Evolutionary conservation across 2,329 filamentous ascomycete species (phyloP).

Genomic region (Stemphylium lycopersici): DNA sequence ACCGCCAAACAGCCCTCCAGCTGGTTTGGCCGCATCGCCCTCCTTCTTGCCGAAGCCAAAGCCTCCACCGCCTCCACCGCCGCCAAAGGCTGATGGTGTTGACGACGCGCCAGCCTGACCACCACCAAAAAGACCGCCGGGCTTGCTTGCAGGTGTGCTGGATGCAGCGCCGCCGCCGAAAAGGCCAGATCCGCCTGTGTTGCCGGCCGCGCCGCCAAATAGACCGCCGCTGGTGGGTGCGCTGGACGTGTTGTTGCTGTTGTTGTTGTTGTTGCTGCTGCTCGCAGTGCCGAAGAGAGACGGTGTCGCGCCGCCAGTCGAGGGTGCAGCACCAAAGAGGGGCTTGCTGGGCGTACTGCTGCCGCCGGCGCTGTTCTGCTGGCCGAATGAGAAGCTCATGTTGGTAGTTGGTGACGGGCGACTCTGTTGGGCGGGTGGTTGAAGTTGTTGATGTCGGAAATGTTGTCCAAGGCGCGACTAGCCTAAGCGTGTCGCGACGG

Average conservation of each 20-base stretch:
- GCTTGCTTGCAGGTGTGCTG: slow-evolving; percentile 37
- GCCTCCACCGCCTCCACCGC: slow-evolving; percentile 22
- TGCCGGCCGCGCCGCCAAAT: slow-evolving; percentile 21
- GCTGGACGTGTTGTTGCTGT: slow-evolving; percentile 18
- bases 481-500: slow-evolving; percentile 1
- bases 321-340: slow-evolving; percentile 36
- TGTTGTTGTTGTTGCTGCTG: not conserved
- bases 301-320: slow-evolving; percentile 31
- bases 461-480: slow-evolving; percentile 5
- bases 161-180: slow-evolving; percentile 36
- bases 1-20: slow-evolving; percentile 22
- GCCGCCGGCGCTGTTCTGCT: slow-evolving; percentile 17
- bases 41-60: slow-evolving; percentile 31
- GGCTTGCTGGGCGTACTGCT: slow-evolving; percentile 38
- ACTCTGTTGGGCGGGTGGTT: slow-evolving; percentile 18
- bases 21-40: slow-evolving; percentile 31
- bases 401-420: slow-evolving; percentile 17
- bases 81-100: slow-evolving; percentile 14
- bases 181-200: slow-evolving; percentile 23
- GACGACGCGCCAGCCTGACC: slow-evolving; percentile 30
- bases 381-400: slow-evolving; percentile 43
- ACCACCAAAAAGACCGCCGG: slow-evolving; percentile 37
- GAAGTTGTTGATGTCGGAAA: slow-evolving; percentile 1
- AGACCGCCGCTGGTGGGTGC: slow-evolving; percentile 25
- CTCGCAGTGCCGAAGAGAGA: slow-evolving; percentile 37